Percentiles rank a stretch among this genome's conserved stretches.
These are phyloP conservation scores for Phylloporus arenicola DNA, from an alignment of 768 basidiomycete genomes.

Conservation along the genomic window DNA sequence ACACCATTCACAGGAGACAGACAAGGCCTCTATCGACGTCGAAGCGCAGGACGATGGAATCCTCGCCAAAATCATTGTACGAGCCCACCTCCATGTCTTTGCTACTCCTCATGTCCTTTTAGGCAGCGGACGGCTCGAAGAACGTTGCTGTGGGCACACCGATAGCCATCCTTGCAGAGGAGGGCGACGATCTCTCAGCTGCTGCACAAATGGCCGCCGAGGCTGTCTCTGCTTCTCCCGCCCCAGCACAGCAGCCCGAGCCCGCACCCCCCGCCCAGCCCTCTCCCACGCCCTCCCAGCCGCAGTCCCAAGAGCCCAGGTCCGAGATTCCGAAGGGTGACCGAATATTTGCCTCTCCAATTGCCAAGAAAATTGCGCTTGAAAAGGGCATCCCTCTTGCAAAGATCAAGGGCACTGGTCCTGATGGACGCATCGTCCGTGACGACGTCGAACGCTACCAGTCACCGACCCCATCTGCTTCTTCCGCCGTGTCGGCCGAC, in stretches of 20 bases:
- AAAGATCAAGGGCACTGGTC: constrained; percentile 90
- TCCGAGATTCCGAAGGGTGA: constrained; percentile 60
- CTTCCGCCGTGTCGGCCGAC: constrained; percentile 37
- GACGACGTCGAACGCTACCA: constrained; percentile 93
- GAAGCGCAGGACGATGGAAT: constrained; percentile 98
- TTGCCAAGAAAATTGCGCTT: constrained; percentile 95
- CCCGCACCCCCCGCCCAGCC: constrained; percentile 36
- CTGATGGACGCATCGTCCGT: constrained; percentile 89
- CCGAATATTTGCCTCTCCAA: constrained; percentile 90
- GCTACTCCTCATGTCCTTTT: background rate
- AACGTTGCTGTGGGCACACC: constrained; percentile 78
- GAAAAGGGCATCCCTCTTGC: constrained; percentile 89
- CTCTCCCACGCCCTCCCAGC: constrained; percentile 29
- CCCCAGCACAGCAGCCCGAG: constrained; percentile 34
- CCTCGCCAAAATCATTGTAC: constrained; percentile 92
- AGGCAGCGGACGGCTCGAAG: constrained; percentile 86
- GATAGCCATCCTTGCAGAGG: constrained; percentile 91
- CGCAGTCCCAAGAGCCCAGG: constrained; percentile 40
- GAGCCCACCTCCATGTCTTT: constrained; percentile 23
- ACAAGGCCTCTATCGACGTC: constrained; percentile 99
- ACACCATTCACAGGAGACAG: constrained; percentile 73
- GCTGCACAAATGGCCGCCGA: constrained; percentile 69
- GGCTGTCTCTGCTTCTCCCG: constrained; percentile 39
- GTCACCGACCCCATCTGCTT: constrained; percentile 40
- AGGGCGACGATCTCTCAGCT: constrained; percentile 89